Conservation (phyloP, 1,284 basidiomycete species). For the Leccinum pallidistipes region DNA sequence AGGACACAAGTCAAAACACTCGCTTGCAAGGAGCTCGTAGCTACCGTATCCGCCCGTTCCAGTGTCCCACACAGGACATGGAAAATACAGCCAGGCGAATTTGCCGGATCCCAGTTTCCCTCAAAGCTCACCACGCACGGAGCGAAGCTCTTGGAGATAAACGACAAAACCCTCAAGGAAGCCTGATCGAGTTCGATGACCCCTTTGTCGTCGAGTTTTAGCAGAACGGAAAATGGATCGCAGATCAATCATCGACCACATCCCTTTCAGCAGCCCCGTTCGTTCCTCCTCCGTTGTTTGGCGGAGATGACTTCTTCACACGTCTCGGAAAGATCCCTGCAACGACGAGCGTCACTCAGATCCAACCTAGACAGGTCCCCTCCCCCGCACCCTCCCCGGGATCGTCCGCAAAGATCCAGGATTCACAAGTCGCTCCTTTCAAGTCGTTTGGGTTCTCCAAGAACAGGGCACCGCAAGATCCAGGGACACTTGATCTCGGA, state of each 20-base stretch:
- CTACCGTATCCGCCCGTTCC: constrained; percentile 33
- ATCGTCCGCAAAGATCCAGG: constrained; percentile 28
- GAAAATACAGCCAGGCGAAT: constrained; percentile 48
- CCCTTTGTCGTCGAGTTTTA: constrained; percentile 68
- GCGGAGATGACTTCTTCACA: constrained; percentile 59
- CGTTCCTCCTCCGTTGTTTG: constrained; percentile 52
- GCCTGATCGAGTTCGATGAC: constrained; percentile 57
- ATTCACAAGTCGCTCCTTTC: constrained; percentile 29
- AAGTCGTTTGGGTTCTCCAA: constrained; percentile 31
- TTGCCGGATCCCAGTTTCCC: constrained; percentile 40
- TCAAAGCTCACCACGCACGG: constrained; percentile 41
- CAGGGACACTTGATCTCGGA: constrained; percentile 82
- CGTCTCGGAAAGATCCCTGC: constrained; percentile 36
- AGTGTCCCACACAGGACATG: constrained; percentile 56
- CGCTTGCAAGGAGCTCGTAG: constrained; percentile 38
- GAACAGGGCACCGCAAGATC: constrained; percentile 44
- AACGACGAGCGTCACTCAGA: constrained; percentile 27
- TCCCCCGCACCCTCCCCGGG: constrained; percentile 25
- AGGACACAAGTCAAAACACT: constrained; percentile 47
- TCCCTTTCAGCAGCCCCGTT: constrained; percentile 16
- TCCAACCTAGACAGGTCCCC: constrained; percentile 29
- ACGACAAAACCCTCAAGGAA: constrained; percentile 55
- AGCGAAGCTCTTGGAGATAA: constrained; percentile 39
- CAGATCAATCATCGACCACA: constrained; percentile 28
- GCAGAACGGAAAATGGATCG: constrained; percentile 51